Evolutionary conservation across 1,139 yeast species (phyloP).

Genomic region (Williopsis jadinii): DNA sequence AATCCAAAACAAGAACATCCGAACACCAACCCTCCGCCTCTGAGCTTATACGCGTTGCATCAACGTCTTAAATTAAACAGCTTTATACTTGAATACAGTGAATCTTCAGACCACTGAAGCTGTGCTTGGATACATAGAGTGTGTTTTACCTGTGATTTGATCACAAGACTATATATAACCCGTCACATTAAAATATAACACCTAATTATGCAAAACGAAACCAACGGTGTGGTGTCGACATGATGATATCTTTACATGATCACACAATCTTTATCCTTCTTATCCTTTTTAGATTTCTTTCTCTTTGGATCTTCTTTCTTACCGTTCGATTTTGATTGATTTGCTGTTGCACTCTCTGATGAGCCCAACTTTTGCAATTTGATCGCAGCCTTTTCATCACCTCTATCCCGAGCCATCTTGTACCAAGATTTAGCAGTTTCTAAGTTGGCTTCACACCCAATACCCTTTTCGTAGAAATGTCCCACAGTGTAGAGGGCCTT

Average conservation of each 20-base stretch:
- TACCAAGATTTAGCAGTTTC: conserved; percentile 70
- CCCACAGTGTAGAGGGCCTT: conserved; percentile 89
- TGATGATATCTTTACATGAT: conserved; percentile 12
- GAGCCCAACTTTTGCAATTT: conserved; percentile 7
- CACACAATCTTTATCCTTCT: conserved; percentile 21
- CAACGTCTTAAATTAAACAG: too few species aligned
- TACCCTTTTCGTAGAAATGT: conserved; percentile 78
- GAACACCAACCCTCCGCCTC: too few species aligned
- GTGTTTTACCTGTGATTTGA: too few species aligned
- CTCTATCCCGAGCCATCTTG: conserved; percentile 62
- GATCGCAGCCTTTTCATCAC: conserved; percentile 54
- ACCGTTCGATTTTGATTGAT: neutral
- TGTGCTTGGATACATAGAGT: too few species aligned
- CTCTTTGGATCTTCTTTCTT: conserved; percentile 2
- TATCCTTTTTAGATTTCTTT: conserved; percentile 5
- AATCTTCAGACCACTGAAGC: too few species aligned
- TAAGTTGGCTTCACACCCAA: conserved; percentile 65
- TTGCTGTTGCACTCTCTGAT: conserved; percentile 1
- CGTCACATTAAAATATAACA: too few species aligned
- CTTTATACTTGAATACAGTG: too few species aligned
- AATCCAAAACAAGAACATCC: too few species aligned
- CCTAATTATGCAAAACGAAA: too few species aligned
- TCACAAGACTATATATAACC: too few species aligned
- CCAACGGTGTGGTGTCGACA: too few species aligned
- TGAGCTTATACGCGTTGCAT: too few species aligned